Conservation (phyloP, 495 filamentous ascomycete genomes). For the Neurospora sp. region DNA sequence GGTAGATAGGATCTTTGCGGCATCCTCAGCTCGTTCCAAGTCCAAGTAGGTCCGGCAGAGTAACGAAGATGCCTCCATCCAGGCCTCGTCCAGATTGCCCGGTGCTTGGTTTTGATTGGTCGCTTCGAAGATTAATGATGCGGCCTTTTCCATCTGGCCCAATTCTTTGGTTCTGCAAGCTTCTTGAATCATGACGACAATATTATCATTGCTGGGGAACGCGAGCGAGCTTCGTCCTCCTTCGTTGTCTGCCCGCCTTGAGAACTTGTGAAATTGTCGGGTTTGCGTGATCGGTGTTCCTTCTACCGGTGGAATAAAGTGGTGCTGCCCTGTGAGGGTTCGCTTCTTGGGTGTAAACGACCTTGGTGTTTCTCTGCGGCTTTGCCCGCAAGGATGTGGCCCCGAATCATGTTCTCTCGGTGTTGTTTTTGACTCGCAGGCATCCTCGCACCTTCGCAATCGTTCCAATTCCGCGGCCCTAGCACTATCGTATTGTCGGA, state of each 20-base stretch:
- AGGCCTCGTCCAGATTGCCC: constrained; percentile 10
- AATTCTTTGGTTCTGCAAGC: constrained; percentile 12
- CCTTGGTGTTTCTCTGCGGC: background rate
- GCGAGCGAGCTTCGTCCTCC: constrained; percentile 1
- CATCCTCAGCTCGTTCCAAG: constrained; percentile 18
- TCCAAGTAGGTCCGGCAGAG: constrained; percentile 28
- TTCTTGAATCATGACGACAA: constrained; percentile 8
- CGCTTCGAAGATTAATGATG: constrained; percentile 12
- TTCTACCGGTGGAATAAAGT: background rate
- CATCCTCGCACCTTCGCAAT: background rate
- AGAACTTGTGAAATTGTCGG: background rate
- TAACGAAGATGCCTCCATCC: constrained; percentile 24
- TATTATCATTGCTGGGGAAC: constrained; percentile 8
- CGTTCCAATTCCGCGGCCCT: background rate
- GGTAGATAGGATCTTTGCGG: constrained; percentile 19
- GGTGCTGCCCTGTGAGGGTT: background rate
- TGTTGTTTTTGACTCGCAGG: background rate
- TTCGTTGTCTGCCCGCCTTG: background rate
- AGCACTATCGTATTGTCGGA: background rate
- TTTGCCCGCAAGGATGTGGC: background rate
- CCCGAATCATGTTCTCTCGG: background rate
- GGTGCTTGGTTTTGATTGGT: constrained; percentile 11
- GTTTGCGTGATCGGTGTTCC: background rate
- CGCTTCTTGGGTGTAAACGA: background rate
- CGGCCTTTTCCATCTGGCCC: constrained; percentile 10